phyloP scores from a whole-genome alignment of 2,329 filamentous ascomycete species.

The Pseudopithomyces maydicus region DNA sequence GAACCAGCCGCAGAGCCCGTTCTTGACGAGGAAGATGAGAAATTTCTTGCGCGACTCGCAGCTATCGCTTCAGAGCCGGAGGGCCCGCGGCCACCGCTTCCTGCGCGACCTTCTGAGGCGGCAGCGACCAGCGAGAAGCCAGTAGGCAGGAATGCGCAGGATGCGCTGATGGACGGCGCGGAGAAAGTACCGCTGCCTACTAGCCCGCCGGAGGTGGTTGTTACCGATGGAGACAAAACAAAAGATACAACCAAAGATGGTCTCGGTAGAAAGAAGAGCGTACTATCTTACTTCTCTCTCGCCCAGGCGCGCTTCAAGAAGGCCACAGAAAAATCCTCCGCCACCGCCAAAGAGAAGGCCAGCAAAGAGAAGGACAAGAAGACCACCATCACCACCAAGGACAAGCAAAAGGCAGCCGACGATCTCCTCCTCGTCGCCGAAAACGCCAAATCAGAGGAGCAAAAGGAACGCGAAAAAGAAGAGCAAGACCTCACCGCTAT shows the following conservation, averaged over 20 bases:
- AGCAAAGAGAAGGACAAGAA: conserved; percentile 25
- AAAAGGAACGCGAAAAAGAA: conserved; percentile 57
- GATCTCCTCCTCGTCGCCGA: conserved; percentile 41
- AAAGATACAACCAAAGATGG: conserved; percentile 29
- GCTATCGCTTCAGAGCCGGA: conserved; percentile 49
- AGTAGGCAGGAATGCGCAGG: conserved; percentile 51
- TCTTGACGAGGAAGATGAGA: conserved; percentile 65
- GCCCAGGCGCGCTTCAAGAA: conserved; percentile 34
- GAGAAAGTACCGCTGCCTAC: conserved; percentile 57
- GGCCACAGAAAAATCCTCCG: conserved; percentile 33
- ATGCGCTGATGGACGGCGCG: conserved; percentile 51
- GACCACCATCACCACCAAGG: conserved; percentile 40
- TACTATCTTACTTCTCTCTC: conserved; percentile 40
- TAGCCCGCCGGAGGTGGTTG: conserved; percentile 48
- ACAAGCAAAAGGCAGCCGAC: conserved; percentile 41
- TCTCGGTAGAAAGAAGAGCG: conserved; percentile 45
- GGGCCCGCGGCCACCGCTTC: conserved; percentile 49
- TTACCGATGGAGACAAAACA: conserved; percentile 33
- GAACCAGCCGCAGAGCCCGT: conserved; percentile 48
- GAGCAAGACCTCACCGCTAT: conserved; percentile 76
- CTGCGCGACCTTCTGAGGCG: conserved; percentile 40
- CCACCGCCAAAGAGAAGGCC: conserved; percentile 39
- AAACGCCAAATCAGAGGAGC: conserved; percentile 36
- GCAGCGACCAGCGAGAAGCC: conserved; percentile 41
- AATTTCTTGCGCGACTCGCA: conserved; percentile 59